phyloP scores from a whole-genome alignment of 2,329 filamentous ascomycete genomes.

The Stachybotrys elegans region DNA sequence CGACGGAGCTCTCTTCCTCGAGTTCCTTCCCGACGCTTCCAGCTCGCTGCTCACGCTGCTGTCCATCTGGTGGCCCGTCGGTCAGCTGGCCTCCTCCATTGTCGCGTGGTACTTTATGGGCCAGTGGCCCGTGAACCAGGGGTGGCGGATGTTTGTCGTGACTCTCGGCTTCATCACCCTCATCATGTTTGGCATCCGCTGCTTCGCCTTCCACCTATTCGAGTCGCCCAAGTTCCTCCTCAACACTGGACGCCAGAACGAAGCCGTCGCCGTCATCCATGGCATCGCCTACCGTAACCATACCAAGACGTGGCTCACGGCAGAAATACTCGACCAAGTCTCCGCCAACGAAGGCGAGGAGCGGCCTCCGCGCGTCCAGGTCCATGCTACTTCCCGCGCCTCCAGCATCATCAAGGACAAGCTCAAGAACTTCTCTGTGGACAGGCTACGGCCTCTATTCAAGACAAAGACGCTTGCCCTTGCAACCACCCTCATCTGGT shows the following conservation, averaged over 20 bases:
- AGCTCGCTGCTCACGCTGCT: conserved; percentile 70
- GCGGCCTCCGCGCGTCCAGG: conserved; percentile 10
- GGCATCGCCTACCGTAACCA: conserved; percentile 70
- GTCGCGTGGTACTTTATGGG: conserved; percentile 74
- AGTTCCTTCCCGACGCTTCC: conserved; percentile 74
- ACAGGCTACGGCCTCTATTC: conserved; percentile 64
- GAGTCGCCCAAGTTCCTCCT: conserved; percentile 84
- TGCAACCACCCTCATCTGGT: conserved; percentile 60
- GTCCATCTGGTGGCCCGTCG: conserved; percentile 84
- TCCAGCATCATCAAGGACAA: conserved; percentile 48
- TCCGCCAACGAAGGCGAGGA: conserved; percentile 35
- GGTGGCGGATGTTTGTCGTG: conserved; percentile 71
- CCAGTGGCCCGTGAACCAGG: conserved; percentile 61
- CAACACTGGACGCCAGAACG: conserved; percentile 67
- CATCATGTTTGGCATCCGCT: conserved; percentile 71
- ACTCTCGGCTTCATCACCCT: conserved; percentile 70
- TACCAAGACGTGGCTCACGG: conserved; percentile 69
- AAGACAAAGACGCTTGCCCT: conserved; percentile 44
- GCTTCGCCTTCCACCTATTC: conserved; percentile 75
- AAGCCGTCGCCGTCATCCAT: conserved; percentile 76
- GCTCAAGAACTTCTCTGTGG: conserved; percentile 60
- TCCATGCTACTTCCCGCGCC: conserved; percentile 13
- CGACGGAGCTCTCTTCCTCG: conserved; percentile 76
- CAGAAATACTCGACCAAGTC: conserved; percentile 58
- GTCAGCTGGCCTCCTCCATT: conserved; percentile 67